These are phyloP conservation scores for Eremomyces bilateralis DNA, from an alignment of 495 filamentous ascomycete genomes.

Conservation along the genomic window DNA sequence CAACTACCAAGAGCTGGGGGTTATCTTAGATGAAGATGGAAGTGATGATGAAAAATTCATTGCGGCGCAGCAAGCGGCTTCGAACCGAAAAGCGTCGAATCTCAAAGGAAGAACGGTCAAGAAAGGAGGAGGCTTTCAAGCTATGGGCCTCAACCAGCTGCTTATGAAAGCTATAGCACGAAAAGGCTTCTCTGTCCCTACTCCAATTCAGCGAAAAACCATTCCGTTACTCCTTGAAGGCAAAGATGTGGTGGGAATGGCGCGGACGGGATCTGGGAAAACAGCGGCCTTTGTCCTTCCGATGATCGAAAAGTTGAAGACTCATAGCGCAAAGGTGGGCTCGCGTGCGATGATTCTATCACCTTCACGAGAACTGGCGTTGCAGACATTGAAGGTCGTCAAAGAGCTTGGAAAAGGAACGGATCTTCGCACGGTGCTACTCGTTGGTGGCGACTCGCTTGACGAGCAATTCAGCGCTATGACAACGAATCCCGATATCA, in stretches of 20 bases:
- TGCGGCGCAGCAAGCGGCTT: slow-evolving; percentile 57
- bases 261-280: slow-evolving; percentile 88
- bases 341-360: slow-evolving; percentile 71
- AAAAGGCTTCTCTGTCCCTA: slow-evolving; percentile 89
- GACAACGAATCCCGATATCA: slow-evolving; percentile 83
- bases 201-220: slow-evolving; percentile 90
- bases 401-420: slow-evolving; percentile 84
- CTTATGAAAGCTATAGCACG: slow-evolving; percentile 73
- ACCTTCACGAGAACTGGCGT: slow-evolving; percentile 74
- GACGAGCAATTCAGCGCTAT: slow-evolving; percentile 92
- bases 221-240: slow-evolving; percentile 77
- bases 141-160: slow-evolving; percentile 69
- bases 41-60: slow-evolving; percentile 74
- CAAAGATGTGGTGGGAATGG: slow-evolving; percentile 93
- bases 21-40: slow-evolving; percentile 18
- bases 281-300: slow-evolving; percentile 95
- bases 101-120: slow-evolving; percentile 71
- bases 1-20: slow-evolving; percentile 12
- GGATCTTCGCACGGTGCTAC: slow-evolving; percentile 65
- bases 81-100: slow-evolving; percentile 63
- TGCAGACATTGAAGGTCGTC: slow-evolving; percentile 89
- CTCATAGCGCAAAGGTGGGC: slow-evolving; percentile 70
- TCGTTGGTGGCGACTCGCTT: slow-evolving; percentile 85
- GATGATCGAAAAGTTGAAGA: slow-evolving; percentile 84
- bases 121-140: slow-evolving; percentile 89